Evolutionary conservation across 2,329 filamentous ascomycete genomes (phyloP).

Genomic region (Scorias spongiosa): DNA sequence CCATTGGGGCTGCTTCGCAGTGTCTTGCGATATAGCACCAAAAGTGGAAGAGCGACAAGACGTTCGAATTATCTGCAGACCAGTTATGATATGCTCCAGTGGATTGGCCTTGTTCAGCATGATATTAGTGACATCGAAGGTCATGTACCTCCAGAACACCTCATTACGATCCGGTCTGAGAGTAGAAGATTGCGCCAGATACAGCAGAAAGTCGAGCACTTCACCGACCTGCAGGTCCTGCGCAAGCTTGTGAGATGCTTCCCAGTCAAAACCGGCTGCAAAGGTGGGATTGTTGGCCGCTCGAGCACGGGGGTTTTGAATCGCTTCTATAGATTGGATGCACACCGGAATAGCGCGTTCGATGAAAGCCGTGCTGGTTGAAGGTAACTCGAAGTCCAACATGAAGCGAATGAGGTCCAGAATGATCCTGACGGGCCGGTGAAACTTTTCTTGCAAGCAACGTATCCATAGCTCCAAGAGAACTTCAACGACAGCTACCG

Average conservation of each 20-base stretch:
- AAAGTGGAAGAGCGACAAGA: conserved; percentile 50
- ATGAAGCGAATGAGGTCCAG: conserved; percentile 49
- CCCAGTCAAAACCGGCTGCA: conserved; percentile 8
- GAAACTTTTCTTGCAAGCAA: conserved; percentile 49
- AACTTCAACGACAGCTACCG: conserved; percentile 48
- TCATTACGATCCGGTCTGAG: conserved; percentile 24
- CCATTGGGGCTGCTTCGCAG: conserved; percentile 18
- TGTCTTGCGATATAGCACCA: conserved; percentile 45
- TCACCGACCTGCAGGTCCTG: conserved; percentile 48
- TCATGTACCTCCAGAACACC: conserved; percentile 52
- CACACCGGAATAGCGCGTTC: conserved; percentile 36
- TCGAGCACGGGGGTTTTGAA: conserved; percentile 34
- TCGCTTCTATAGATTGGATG: conserved; percentile 35
- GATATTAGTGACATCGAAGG: conserved; percentile 50
- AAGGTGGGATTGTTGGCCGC: conserved; percentile 15
- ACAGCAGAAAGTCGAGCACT: conserved; percentile 51
- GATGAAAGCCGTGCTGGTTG: conserved; percentile 44
- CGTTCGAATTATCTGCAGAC: conserved; percentile 51
- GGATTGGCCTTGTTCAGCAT: conserved; percentile 54
- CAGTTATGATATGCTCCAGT: conserved; percentile 44
- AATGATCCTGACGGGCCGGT: conserved; percentile 49
- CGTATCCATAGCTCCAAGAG: conserved; percentile 53
- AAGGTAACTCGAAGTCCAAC: conserved; percentile 44
- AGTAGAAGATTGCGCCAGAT: conserved; percentile 45
- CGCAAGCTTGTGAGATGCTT: conserved; percentile 28